Evolutionary conservation across 805 yeast genomes (phyloP).

Genomic region (Yarrowia osloensis): DNA sequence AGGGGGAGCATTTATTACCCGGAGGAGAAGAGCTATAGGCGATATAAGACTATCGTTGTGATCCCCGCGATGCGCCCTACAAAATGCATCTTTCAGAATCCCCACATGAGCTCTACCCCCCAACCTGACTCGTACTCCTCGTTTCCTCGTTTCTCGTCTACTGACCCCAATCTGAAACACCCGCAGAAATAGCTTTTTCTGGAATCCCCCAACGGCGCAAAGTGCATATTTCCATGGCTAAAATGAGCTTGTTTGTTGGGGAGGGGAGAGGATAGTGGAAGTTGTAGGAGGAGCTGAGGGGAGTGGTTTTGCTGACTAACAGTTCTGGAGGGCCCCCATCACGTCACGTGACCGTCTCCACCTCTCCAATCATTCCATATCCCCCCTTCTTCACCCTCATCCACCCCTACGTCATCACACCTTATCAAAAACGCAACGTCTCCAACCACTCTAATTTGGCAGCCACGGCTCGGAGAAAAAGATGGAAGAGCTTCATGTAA

Average conservation of each 20-base stretch:
- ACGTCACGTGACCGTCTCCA: background rate
- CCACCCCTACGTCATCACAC: conserved; percentile 1
- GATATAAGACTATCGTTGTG: too few relatives aligned
- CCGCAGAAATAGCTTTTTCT: background rate
- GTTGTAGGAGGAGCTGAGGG: too few relatives aligned
- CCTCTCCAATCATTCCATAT: background rate
- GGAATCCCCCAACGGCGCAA: background rate
- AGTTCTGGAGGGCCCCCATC: background rate
- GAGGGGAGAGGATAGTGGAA: background rate
- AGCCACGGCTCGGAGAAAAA: background rate
- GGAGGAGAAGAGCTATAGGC: too few relatives aligned
- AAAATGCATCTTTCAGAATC: background rate
- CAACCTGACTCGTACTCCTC: background rate
- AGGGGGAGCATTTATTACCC: too few relatives aligned
- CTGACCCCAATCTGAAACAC: background rate
- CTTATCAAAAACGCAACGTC: background rate
- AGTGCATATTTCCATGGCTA: background rate
- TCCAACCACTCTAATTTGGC: background rate
- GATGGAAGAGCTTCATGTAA: conserved; percentile 3
- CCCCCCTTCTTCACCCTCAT: background rate
- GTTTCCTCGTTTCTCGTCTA: background rate
- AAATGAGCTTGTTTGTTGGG: background rate
- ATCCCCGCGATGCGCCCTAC: background rate
- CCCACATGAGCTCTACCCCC: background rate
- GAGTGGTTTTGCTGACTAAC: background rate